phyloP scores from a whole-genome alignment of 2,329 filamentous ascomycete species.

The Stachybotrys chartarum region DNA sequence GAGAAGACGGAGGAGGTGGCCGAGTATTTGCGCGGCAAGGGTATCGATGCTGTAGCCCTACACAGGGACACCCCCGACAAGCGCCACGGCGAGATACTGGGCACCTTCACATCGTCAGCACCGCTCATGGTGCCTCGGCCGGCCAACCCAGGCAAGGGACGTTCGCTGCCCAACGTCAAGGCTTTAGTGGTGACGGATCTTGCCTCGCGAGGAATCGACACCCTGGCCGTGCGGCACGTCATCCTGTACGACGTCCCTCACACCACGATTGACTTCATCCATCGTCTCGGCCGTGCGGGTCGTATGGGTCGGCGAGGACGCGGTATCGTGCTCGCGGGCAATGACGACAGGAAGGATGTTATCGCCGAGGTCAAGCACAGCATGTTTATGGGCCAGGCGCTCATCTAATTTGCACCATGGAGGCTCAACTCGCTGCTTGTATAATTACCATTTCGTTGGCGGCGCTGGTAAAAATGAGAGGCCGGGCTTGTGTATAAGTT shows the following conservation, averaged over 20 bases:
- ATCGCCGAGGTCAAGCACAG: slow-evolving; percentile 87
- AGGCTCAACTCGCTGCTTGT: slow-evolving; percentile 14
- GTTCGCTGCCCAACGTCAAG: slow-evolving; percentile 67
- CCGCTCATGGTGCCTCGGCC: slow-evolving; percentile 26
- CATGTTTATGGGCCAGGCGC: slow-evolving; percentile 74
- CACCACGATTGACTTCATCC: slow-evolving; percentile 96
- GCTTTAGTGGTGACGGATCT: slow-evolving; percentile 93
- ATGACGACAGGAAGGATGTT: slow-evolving; percentile 81
- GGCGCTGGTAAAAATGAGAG: not conserved
- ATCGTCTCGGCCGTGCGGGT: slow-evolving; percentile 84
- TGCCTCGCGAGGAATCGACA: slow-evolving; percentile 89
- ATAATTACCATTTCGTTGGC: not conserved
- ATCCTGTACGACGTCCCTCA: slow-evolving; percentile 97
- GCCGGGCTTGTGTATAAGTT: not conserved
- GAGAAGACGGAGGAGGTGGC: slow-evolving; percentile 80
- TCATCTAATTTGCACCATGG: slow-evolving; percentile 45
- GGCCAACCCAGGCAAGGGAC: slow-evolving; percentile 26
- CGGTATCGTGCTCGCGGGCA: slow-evolving; percentile 85
- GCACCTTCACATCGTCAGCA: slow-evolving; percentile 58
- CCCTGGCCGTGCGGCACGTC: slow-evolving; percentile 81
- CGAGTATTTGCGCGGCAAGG: slow-evolving; percentile 71
- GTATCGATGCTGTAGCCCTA: slow-evolving; percentile 79
- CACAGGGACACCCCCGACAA: slow-evolving; percentile 77
- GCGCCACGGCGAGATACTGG: slow-evolving; percentile 69
- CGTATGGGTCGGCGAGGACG: slow-evolving; percentile 87